These are phyloP conservation scores for Ophiostoma sp. DNA, from an alignment of 2,329 filamentous ascomycete genomes.

Conservation along the genomic window DNA sequence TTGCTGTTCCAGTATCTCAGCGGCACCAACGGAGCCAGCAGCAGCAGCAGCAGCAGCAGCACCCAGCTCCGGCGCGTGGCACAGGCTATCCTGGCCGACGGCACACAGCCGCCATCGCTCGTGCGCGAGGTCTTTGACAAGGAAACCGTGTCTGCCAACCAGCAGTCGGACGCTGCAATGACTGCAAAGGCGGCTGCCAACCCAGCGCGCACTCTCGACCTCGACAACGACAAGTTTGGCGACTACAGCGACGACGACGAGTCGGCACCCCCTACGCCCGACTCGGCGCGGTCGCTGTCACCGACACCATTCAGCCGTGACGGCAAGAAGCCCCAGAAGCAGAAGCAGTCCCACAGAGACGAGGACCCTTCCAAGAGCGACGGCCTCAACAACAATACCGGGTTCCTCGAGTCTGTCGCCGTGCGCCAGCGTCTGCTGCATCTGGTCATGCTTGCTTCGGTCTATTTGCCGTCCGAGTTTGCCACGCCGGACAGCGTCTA, in stretches of 20 bases:
- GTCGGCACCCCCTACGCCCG: constrained; percentile 43
- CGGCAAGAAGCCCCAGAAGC: constrained; percentile 35
- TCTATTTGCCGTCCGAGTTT: constrained; percentile 42
- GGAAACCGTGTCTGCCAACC: constrained; percentile 43
- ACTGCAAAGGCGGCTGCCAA: neutral
- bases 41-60: constrained; percentile 36
- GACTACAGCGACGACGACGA: constrained; percentile 58
- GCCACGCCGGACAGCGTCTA: constrained; percentile 51
- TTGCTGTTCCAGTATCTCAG: constrained; percentile 59
- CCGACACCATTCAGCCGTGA: constrained; percentile 32
- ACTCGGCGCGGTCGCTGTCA: constrained; percentile 44
- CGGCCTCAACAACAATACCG: constrained; percentile 33
- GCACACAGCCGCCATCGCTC: constrained; percentile 33
- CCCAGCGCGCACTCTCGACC: constrained; percentile 32
- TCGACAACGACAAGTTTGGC: constrained; percentile 56
- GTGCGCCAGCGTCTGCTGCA: constrained; percentile 60
- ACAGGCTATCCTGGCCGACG: constrained; percentile 63
- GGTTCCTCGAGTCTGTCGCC: constrained; percentile 47
- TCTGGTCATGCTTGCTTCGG: constrained; percentile 46
- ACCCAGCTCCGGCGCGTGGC: constrained; percentile 51
- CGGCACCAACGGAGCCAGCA: constrained; percentile 36
- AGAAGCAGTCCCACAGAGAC: constrained; percentile 28
- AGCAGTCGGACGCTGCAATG: neutral
- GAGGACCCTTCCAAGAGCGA: neutral
- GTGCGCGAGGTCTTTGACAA: constrained; percentile 52